Evolutionary conservation across 441 rosid genomes (phyloP), one percentile per base, ranked within the genome.

Genomic region (Pelargonium myrrhifolium): DNA sequence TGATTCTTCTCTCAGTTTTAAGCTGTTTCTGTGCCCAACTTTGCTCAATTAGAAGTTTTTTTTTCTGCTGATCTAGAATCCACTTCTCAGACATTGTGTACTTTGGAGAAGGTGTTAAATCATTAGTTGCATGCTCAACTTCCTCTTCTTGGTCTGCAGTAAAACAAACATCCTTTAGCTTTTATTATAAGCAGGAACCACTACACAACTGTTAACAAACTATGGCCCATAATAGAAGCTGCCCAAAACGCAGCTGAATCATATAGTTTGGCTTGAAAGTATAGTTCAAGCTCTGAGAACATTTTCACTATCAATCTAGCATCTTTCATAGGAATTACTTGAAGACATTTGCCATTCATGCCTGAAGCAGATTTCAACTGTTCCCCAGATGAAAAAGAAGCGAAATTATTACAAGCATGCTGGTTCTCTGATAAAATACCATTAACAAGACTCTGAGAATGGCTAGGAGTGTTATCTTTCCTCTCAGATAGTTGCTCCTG

Each of bases 51-150:
- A 75, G 40, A 45, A 81, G 77, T 71, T 79, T 89, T 82, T 74
- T 84, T 73, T 80, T 87, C 79, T 81, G 93, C 68, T 76, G 82
- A 83, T 86, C 88, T 81, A 82, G 75, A 67, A 92, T 79, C 98
- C 96, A 92, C 62, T 87, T 89, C 82, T 92, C 95, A 65, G 82
- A 84, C 95, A 88, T 88, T 20, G 96, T 88, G 74, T 78, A 79
- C 83, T 83, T 88, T 59, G 93, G 93, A 71, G 84, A 66, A 55
- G 84, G 88, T 45, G 71, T 80, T 59, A 77, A 68, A 69, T 77
- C 84, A 69, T 72, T 64, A 76, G 78, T 69, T 58, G 77, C 75
- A 26, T 79, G 77, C 71, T 69, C 84, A 68, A 79, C 92, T 72
- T 83, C 87, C 73, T 77, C 89, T 18, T 79, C 87, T 72, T 85